These are phyloP conservation scores for Metahyphopichia silvanorum DNA, from an alignment of 805 yeast genomes.

Conservation along the genomic window DNA sequence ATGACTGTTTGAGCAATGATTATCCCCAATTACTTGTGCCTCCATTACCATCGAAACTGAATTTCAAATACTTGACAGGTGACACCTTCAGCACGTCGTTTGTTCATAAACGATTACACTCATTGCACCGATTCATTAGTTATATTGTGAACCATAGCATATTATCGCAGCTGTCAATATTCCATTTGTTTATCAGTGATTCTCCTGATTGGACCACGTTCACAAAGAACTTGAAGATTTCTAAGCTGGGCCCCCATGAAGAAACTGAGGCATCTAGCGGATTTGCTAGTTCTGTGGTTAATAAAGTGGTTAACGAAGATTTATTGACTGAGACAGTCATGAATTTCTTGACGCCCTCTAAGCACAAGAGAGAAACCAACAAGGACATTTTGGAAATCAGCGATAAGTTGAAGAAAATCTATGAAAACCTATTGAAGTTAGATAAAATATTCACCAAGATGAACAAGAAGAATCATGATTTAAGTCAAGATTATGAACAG, in stretches of 20 bases:
- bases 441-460: conserved; percentile 77
- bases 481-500: conserved; percentile 69
- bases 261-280: conserved; percentile 11
- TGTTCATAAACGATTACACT: conserved; percentile 76
- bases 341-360: conserved; percentile 82
- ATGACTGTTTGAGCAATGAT: conserved; percentile 70
- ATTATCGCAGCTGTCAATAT: conserved; percentile 64
- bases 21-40: conserved; percentile 86
- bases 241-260: conserved; percentile 11
- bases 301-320: conserved; percentile 56
- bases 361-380: conserved; percentile 68
- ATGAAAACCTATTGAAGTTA: conserved; percentile 74
- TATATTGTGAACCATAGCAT: conserved; percentile 74
- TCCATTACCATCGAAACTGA: conserved; percentile 89
- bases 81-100: conserved; percentile 86
- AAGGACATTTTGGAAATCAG: conserved; percentile 61
- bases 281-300: conserved; percentile 26
- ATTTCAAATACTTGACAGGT: conserved; percentile 89
- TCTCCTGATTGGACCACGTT: conserved; percentile 72
- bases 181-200: conserved; percentile 65
- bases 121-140: conserved; percentile 71
- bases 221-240: conserved; percentile 50
- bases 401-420: conserved; percentile 78
- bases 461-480: conserved; percentile 66
- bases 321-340: conserved; percentile 86